Evolutionary conservation across 768 basidiomycete genomes (phyloP), one percentile per base, ranked within the genome.

Genomic region (Boletellus ananas): DNA sequence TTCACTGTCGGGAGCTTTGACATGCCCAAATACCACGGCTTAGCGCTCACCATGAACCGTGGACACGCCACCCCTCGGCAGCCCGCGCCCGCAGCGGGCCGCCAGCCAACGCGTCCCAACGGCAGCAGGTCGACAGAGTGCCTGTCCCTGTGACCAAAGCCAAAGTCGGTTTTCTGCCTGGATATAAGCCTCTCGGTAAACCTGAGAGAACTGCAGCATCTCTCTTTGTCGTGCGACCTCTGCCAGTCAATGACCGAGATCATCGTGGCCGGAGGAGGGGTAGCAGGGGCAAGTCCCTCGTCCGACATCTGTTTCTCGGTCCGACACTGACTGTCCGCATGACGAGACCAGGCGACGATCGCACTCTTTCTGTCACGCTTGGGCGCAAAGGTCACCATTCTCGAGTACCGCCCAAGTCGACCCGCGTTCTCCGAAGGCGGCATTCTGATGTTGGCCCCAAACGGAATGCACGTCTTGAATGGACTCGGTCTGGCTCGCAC

Each of bases 381-480:
- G 3, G 29, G 56, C 34, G 35, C 16, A 8, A 47, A 57, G 29
- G 25, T 65, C 31, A 48, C 39, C 18, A 49, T 67, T 37, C 60
- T 69, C 20, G 65, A 67, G 45, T 45, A 52, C 23, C 56, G 67
- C 14, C 43, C 49, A 4, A 17, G 49, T 13, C 58, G 63, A 37
- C 56, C 55, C 6, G n/a, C 42, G 10, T 25, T 54, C n/a, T 34
- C 54, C 13, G 61, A 63, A 50, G 60, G 63, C 18, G 65, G 60
- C 0, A 56, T 67, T 14, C 43, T 67, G 51, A 59, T 64, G 65
- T 42, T 69, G 34, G 62, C 50, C 21, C 57, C 62, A 3, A 67
- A 67, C 34, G 67, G 65, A 25, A 59, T 68, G 61, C 47, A 63
- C 20, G 61, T 63, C 40, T 41, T 67, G 46, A 49, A 57, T 9